Base-by-base conservation (phyloP, 768 basidiomycete genomes). In the Hemileccinum impolitum region DNA sequence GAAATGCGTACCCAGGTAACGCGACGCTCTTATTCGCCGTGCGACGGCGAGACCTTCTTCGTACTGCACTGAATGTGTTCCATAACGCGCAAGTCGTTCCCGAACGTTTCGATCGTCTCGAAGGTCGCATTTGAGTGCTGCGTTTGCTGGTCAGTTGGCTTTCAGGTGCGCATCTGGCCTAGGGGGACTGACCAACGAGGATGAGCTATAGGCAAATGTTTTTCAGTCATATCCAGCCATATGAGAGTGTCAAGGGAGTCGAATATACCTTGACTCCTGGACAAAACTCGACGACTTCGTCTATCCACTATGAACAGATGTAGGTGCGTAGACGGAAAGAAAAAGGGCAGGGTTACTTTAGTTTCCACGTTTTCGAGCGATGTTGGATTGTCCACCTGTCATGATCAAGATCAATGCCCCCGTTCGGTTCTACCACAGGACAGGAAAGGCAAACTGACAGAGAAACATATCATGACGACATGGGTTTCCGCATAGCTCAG, bases 401-500 rank as follows among this genome's bases (percentile, higher is more conserved):
- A 15, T 23, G 28, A 43, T 5, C 37, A 14, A 26, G 19, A 17
- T 59, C 45, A 54, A 18, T 17, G 36, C 37, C 26, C 39, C 25
- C 13, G 18, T 15, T 26, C 7, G n/a, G 9, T 30, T 7, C 39
- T 3, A 1, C n/a, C 13, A 30, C 4, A 0, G 10, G 2, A 14
- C 13, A 4, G 3, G 21, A 41, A 3, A 2, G 4, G n/a, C 21
- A 28, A 10, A 72, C 82, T 49, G 54, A 91, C 92, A 32, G 94
- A 95, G 67, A 96, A 97, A 69, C 95, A 97, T 21, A 97, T 75
- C 88, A 97, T 89, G 54, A 97, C 79, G 51, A 97, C 87, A 70
- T 97, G 90, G 1, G 95, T 96, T 68, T 97, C 95, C 9, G 95
- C 90, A 66, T 97, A 98, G 32, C 89, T 91, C n/a, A 98, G 72